Base-by-base conservation (phyloP, 805 yeast genomes). In the Wickerhamiella alocasiicola region DNA sequence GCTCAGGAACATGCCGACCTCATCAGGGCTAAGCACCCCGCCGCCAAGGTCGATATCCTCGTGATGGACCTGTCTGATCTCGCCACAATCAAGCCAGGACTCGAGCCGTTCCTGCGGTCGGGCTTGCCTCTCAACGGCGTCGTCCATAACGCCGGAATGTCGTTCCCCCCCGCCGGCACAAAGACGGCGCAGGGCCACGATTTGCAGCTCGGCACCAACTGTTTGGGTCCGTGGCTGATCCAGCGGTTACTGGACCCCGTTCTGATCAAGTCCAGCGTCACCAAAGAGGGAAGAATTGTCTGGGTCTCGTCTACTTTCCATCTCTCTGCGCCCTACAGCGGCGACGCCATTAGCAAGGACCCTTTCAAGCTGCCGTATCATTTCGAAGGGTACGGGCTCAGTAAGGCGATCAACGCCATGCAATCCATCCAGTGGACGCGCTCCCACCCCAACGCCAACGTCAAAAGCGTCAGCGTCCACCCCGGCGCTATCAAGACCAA, bases 151-250 rank as follows among this genome's bases (percentile, higher is more conserved):
- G 55, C 56, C 11, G 56, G 55, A 12, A 45, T 48, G 11, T 46
- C 50, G 51, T 23, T 23, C 21, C 36, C 66, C 2, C 65, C 69
- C 3, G 37, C 36, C 19, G 65, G 61, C 1, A 46, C 63, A 6
- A 44, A 43, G 19, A 58, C 71, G 2, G 44, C 52, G 4, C 71
- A 69, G 51, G 71, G 69, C 4, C 63, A 55, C 42, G 73, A 70
- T 40, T 37, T 60, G 28, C 69, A 64, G 42, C 55, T 67, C 34
- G 74, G 71, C 5, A 60, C 64, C 11, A 70, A 69, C 47, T 60
- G 49, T n/a, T 42, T 71, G 13, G 73, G 67, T 5, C 70, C 67
- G 27, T 65, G 60, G 31, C 47, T 67, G 20, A 51, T 70, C 17
- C 62, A 66, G 44, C 59, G 57, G 38, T 33, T 44, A 18, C 35